Conservation (phyloP, 2,329 filamentous ascomycete species). For the Volutella citrinella region DNA sequence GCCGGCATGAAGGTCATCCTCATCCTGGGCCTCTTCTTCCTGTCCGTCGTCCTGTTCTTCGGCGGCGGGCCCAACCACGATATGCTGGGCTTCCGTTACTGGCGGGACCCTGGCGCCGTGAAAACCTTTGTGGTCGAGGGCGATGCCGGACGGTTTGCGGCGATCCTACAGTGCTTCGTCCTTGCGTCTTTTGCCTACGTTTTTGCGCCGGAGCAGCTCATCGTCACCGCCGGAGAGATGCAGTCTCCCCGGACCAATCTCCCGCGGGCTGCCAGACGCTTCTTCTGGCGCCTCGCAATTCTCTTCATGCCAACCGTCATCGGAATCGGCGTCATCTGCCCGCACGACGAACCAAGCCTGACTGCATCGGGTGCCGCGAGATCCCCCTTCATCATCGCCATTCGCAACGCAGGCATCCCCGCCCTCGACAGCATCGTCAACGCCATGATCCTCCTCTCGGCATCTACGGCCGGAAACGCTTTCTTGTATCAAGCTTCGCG, state of each 20-base stretch:
- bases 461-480: conserved; percentile 53
- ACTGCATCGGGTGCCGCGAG: conserved; percentile 31
- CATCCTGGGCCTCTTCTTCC: conserved; percentile 45
- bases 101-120: conserved; percentile 19
- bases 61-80: conserved; percentile 44
- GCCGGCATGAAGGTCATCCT: conserved; percentile 45
- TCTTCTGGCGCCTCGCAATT: conserved; percentile 24
- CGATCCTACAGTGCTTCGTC: conserved; percentile 9
- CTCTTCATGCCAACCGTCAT: conserved; percentile 18
- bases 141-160: neutral
- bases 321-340: neutral
- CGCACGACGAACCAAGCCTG: conserved; percentile 11
- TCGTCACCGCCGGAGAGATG: conserved; percentile 27
- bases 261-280: conserved; percentile 23
- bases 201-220: conserved; percentile 22
- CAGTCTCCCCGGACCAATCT: conserved; percentile 25
- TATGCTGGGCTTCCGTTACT: conserved; percentile 41
- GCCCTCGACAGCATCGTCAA: conserved; percentile 47
- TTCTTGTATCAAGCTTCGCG: conserved; percentile 43
- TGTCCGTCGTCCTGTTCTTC: conserved; percentile 44
- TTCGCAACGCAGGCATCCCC: conserved; percentile 40
- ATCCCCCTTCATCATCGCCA: conserved; percentile 55
- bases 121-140: neutral
- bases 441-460: conserved; percentile 52
- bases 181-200: conserved; percentile 14